Evolutionary conservation across 2,329 filamentous ascomycete species (phyloP).

Genomic region (Arthrinium phaeospermum): DNA sequence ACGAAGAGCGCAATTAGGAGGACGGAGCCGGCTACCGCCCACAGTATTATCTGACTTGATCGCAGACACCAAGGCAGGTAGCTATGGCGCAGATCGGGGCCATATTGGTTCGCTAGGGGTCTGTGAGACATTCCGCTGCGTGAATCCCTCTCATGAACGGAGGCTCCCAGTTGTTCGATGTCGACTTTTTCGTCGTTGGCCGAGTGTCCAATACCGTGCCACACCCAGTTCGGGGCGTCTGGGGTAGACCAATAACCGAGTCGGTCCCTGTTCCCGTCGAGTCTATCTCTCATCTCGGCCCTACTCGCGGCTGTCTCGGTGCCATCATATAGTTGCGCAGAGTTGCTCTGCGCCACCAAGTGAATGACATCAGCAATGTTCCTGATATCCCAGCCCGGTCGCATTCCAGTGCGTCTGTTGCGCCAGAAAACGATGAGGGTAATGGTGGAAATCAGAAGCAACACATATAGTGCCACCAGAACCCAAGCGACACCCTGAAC

Average conservation of each 20-base stretch:
- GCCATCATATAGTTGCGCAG: slow-evolving; percentile 72
- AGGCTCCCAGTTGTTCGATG: slow-evolving; percentile 37
- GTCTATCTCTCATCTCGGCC: slow-evolving; percentile 57
- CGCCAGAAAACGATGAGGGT: slow-evolving; percentile 70
- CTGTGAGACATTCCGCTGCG: slow-evolving; percentile 30
- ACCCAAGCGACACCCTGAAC: slow-evolving; percentile 82
- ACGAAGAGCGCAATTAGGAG: slow-evolving; percentile 75
- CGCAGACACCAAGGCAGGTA: slow-evolving; percentile 81
- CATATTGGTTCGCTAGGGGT: slow-evolving; percentile 50
- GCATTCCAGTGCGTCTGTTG: slow-evolving; percentile 71
- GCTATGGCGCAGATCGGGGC: slow-evolving; percentile 61
- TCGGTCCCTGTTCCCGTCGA: slow-evolving; percentile 67
- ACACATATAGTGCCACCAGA: slow-evolving; percentile 73
- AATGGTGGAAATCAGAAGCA: slow-evolving; percentile 64
- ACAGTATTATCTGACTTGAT: slow-evolving; percentile 68
- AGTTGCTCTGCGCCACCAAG: slow-evolving; percentile 81
- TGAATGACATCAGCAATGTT: slow-evolving; percentile 82
- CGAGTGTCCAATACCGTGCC: slow-evolving; percentile 59
- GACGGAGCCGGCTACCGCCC: slow-evolving; percentile 63
- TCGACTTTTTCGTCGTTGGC: slow-evolving; percentile 33
- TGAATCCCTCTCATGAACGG: slow-evolving; percentile 21
- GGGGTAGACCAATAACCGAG: slow-evolving; percentile 87
- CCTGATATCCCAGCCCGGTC: slow-evolving; percentile 74
- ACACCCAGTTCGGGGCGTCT: slow-evolving; percentile 67
- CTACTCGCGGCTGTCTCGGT: slow-evolving; percentile 65